Base-by-base conservation (phyloP, 2,329 filamentous ascomycete genomes). In the Cryphonectria radicalis region DNA sequence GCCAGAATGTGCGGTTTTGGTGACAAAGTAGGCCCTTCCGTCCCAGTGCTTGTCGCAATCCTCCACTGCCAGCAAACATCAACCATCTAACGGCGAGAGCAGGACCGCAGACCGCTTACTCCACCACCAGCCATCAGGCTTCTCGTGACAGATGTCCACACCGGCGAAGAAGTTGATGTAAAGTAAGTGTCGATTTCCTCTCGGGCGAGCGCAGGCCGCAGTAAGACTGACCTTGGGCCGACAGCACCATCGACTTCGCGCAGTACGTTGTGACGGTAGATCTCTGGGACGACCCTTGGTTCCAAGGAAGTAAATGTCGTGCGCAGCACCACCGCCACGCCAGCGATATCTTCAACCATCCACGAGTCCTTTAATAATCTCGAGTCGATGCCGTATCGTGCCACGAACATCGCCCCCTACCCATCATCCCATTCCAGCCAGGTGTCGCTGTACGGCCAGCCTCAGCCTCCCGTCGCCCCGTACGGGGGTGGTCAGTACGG, bases 1-100 rank as follows among this genome's bases (percentile, higher is more conserved):
- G 96, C 96, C 75, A 93, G 96, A 73, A 98, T 98, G 96, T 99
- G 96, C 84, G 96, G 96, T 10, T 99, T 98, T 83, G 96, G 96
- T 74, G 96, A 99, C 84, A 99, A 98, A 88, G 93, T 96, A 83
- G 70, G 84, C 76, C 70, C 70, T 71, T 50, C 22, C 68, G 50
- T 63, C 40, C 67, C 13, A 62, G 28, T 68, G 62, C 67, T 68
- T 28, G 65, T 67, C 22, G 13, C 59, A 70, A 70, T 43, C 67
- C 55, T 50, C 43, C 64, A 17, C 50, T n/a, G 50, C 55, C 55
- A 43, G 17, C 46, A 22, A 63, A 66, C 40, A 25, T 32, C 53
- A 40, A 40, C 13, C 37, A 66, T 59, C 66, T 70, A 40, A 68
- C 63, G 40, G 17, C n/a, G 32, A 65, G 8, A 63, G 70, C 77